Evolutionary conservation across 768 basidiomycete genomes (phyloP).

Genomic region (Hortiboletus flavorubellus): DNA sequence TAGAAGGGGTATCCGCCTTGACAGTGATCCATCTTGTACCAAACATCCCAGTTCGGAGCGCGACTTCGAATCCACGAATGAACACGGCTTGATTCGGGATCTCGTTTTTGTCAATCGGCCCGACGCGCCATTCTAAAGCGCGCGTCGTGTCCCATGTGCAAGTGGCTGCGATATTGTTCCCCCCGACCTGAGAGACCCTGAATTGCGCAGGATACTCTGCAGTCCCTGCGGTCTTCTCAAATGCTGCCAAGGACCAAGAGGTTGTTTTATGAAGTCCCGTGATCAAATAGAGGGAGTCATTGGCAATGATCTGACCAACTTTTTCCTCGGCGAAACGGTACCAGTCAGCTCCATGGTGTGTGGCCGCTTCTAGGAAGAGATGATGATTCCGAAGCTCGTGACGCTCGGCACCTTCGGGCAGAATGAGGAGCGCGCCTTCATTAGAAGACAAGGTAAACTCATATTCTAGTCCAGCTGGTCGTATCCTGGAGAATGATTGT

Average conservation of each 20-base stretch:
- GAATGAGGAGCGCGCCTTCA: conserved; percentile 30
- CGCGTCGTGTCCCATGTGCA: conserved; percentile 10
- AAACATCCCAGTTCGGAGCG: neutral
- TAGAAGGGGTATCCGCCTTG: neutral
- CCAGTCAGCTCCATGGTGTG: conserved; percentile 23
- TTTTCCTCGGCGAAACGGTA: conserved; percentile 24
- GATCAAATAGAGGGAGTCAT: conserved; percentile 30
- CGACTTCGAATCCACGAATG: conserved; percentile 20
- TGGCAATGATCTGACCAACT: conserved; percentile 13
- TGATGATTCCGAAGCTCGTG: conserved; percentile 19
- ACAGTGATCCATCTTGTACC: conserved; percentile 2
- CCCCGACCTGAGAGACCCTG: neutral
- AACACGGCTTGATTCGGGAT: conserved; percentile 21
- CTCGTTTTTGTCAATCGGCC: neutral
- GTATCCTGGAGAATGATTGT: neutral
- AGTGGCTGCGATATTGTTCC: neutral
- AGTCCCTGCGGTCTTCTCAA: neutral
- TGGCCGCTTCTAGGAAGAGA: conserved; percentile 18
- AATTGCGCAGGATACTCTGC: conserved; percentile 5
- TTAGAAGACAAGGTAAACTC: conserved; percentile 9
- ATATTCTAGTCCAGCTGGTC: neutral
- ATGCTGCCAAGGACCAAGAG: conserved; percentile 31
- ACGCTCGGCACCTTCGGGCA: conserved; percentile 28
- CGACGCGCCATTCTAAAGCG: conserved; percentile 4
- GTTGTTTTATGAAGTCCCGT: conserved; percentile 3